Evolutionary conservation across 768 basidiomycete species (phyloP).

Genomic region (Termitomyces eurrhizus): DNA sequence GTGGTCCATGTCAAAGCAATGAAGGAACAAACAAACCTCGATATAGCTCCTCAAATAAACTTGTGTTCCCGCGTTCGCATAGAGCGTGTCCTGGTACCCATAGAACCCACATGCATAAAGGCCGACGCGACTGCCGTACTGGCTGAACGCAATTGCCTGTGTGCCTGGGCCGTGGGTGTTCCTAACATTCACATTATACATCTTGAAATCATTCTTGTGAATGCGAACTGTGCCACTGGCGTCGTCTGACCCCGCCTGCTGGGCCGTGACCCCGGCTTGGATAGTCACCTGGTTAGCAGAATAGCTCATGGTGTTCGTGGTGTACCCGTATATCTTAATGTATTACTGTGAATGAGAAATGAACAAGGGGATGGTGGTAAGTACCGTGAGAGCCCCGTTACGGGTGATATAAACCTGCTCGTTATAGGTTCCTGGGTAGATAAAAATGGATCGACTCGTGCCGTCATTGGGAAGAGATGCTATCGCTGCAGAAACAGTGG

Average conservation of each 20-base stretch:
- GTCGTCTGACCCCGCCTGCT: constrained; percentile 39
- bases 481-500: constrained; percentile 37
- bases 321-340: constrained; percentile 40
- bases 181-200: constrained; percentile 49
- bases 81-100: constrained; percentile 47
- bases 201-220: constrained; percentile 42
- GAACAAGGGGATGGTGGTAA: neutral
- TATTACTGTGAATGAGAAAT: neutral
- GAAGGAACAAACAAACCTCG: constrained; percentile 27
- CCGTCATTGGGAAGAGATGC: constrained; percentile 37
- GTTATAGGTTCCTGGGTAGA: constrained; percentile 43
- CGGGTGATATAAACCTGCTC: constrained; percentile 45
- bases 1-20: neutral
- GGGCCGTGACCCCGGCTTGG: constrained; percentile 31
- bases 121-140: constrained; percentile 43
- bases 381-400: constrained; percentile 37
- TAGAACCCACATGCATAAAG: constrained; percentile 43
- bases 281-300: constrained; percentile 36
- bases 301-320: constrained; percentile 35
- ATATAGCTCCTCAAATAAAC: constrained; percentile 46
- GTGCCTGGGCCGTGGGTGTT: constrained; percentile 41
- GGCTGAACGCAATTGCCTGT: constrained; percentile 48
- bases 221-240: constrained; percentile 45
- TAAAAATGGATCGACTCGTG: constrained; percentile 37
- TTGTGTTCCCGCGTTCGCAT: constrained; percentile 43